These are phyloP conservation scores for Aegilops speltoides DNA, from an alignment of 176 grass and related monocot genomes.

Conservation along the genomic window DNA sequence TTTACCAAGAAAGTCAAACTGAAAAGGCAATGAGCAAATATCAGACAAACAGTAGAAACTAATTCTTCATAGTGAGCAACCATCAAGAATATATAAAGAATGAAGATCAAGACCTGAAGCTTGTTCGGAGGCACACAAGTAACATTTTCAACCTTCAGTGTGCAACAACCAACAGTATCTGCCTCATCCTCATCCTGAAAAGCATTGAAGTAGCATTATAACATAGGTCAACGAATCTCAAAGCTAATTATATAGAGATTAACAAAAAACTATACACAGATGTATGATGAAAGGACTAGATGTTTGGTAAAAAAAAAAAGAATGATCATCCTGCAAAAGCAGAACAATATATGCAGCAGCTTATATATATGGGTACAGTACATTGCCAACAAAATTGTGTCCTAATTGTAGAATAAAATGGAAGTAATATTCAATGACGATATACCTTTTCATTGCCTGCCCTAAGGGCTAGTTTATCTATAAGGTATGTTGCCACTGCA, in stretches of 20 bases:
- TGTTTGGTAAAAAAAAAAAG: neutral
- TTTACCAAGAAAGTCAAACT: slow-evolving; percentile 99
- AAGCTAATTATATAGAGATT: neutral
- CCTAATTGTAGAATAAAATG: neutral
- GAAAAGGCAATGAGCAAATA: slow-evolving; percentile 16
- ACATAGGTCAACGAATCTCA: neutral
- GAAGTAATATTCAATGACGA: neutral
- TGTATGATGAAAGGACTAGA: neutral
- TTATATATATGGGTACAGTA: neutral
- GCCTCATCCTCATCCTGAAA: slow-evolving; percentile 89
- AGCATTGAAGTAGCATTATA: slow-evolving; percentile 1
- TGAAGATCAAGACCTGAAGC: slow-evolving; percentile 61
- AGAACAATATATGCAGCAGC: neutral
- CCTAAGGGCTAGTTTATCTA: slow-evolving; percentile 96
- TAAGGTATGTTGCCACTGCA: slow-evolving; percentile 95
- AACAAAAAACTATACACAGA: neutral
- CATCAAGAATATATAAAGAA: neutral
- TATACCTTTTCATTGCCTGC: slow-evolving; percentile 98
- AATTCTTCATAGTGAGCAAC: neutral
- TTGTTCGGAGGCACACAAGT: slow-evolving; percentile 78
- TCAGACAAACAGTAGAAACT: slow-evolving; percentile 12
- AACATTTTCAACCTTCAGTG: slow-evolving; percentile 88
- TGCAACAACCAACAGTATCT: slow-evolving; percentile 98
- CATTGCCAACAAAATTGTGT: neutral
- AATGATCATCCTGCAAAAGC: neutral